phyloP scores from a whole-genome alignment of 352 stramenopile species.

The Elongisporangium anandrum region DNA sequence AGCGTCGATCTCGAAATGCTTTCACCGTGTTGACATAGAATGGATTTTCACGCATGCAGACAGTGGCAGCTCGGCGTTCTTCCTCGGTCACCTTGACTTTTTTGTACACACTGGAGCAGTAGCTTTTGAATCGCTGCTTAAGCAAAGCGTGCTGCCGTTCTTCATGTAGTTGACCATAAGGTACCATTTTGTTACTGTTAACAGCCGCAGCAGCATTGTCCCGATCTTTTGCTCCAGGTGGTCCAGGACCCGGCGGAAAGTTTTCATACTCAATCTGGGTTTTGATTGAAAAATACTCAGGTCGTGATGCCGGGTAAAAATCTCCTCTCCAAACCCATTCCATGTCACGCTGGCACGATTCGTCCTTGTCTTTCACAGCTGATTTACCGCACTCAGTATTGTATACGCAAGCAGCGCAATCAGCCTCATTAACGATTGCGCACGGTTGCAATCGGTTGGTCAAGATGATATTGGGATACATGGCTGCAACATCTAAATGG shows the following conservation, averaged over 20 bases:
- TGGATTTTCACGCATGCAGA: constrained; percentile 99
- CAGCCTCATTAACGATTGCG: constrained; percentile 94
- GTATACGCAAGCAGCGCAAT: constrained; percentile 95
- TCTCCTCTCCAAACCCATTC: constrained; percentile 99
- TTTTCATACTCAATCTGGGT: constrained; percentile 94
- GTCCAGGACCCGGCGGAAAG: constrained; percentile 29
- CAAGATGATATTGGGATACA: constrained; percentile 99
- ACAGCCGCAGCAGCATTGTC: constrained; percentile 1
- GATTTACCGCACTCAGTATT: constrained; percentile 80
- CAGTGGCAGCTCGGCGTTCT: constrained; percentile 91
- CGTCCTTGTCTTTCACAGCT: constrained; percentile 70
- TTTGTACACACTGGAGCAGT: constrained; percentile 97
- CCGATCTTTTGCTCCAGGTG: constrained; percentile 5
- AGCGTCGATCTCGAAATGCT: constrained; percentile 98
- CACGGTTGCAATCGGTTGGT: constrained; percentile 98
- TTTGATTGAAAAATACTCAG: constrained; percentile 96
- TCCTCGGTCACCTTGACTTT: constrained; percentile 96
- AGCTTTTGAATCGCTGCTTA: constrained; percentile 87
- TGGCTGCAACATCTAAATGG: constrained; percentile 98
- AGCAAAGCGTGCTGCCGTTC: constrained; percentile 66
- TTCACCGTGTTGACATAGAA: constrained; percentile 99
- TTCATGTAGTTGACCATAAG: constrained; percentile 48
- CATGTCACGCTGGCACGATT: constrained; percentile 96
- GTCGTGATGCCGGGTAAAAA: constrained; percentile 90
- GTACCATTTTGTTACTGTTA: constrained; percentile 26